Conservation (phyloP, 1,284 basidiomycete species). For the Trametes polyzona region DNA sequence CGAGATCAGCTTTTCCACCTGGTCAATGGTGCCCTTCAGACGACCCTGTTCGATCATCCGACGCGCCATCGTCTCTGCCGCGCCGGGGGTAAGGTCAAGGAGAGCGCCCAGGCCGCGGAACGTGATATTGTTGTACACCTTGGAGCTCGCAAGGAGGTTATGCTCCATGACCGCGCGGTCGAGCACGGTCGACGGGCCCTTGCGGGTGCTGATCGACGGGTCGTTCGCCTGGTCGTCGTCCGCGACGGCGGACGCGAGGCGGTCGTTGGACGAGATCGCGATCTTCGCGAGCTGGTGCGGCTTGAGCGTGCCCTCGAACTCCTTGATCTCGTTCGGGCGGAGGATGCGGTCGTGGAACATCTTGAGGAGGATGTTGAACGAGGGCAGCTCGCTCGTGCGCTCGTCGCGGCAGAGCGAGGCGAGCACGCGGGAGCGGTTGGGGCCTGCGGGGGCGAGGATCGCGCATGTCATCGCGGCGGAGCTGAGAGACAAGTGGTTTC, state of each 20-base stretch:
- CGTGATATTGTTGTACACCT: conserved; percentile 94
- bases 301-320: conserved; percentile 87
- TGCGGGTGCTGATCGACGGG: conserved; percentile 69
- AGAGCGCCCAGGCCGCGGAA: conserved; percentile 87
- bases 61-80: conserved; percentile 92
- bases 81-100: conserved; percentile 83
- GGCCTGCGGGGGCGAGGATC: conserved; percentile 96
- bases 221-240: conserved; percentile 50
- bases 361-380: conserved; percentile 91
- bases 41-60: conserved; percentile 97
- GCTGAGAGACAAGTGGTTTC: no score
- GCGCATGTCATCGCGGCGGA: conserved; percentile 93
- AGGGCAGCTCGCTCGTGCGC: conserved; percentile 77
- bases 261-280: conserved; percentile 78
- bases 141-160: conserved; percentile 93
- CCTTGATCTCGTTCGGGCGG: conserved; percentile 84
- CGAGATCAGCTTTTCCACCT: conserved; percentile 91
- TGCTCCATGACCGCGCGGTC: conserved; percentile 99
- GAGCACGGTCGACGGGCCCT: conserved; percentile 92
- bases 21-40: conserved; percentile 89
- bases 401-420: conserved; percentile 95
- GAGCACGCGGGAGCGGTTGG: conserved; percentile 90
- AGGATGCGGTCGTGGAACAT: conserved; percentile 99
- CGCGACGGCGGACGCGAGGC: conserved; percentile 65
- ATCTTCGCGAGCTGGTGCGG: conserved; percentile 94